Evolutionary conservation across 73 alveolate genomes (phyloP), one percentile per base, ranked within the genome.

Genomic region (Uronychia binucleata): DNA sequence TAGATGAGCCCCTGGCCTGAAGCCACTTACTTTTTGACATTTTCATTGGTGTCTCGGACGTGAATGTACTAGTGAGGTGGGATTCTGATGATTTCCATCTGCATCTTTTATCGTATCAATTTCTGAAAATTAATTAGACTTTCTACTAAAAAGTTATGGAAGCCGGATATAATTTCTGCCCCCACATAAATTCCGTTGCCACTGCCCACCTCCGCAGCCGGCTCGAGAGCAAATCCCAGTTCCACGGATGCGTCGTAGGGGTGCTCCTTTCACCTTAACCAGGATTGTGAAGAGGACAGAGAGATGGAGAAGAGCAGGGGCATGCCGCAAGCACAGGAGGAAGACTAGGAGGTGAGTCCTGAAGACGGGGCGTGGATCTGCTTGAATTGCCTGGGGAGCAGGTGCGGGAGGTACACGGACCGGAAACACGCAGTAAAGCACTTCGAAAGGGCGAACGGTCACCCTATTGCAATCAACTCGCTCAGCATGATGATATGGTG

Each of bases 371-470:
- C 80, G 0, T 58, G 83, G 85, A 58, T 88, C 0, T 88, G 94
- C 59, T 58, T 88, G 26, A 0, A n/a, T 8, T 88, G 94, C 28
- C 81, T 77, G 27, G 33, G 28, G 26, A 11, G 29, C 0, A 89
- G 86, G 5, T 88, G 94, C 32, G 94, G 94, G 11, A 1, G 94
- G n/a, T 67, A 77, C 77, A 31, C 86, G 1, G 81, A 83, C 26
- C 28, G 78, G 59, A 74, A 88, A 74, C 94, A 88, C 57, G 90
- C 94, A 0, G 46, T 88, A 0, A 59, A 77, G 75, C 94, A 88
- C 58, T 78, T 30, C 58, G 88, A 88, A 28, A 77, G 33, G 75
- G 0, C 29, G 14, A 31, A 33, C 11, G 77, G 28, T 32, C 94
- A 88, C 83, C 28, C 27, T 11, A 75, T 88, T 0, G 88, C 88